phyloP scores from a whole-genome alignment of 2,329 filamentous ascomycete species.

The Verticillium albo-atrum region DNA sequence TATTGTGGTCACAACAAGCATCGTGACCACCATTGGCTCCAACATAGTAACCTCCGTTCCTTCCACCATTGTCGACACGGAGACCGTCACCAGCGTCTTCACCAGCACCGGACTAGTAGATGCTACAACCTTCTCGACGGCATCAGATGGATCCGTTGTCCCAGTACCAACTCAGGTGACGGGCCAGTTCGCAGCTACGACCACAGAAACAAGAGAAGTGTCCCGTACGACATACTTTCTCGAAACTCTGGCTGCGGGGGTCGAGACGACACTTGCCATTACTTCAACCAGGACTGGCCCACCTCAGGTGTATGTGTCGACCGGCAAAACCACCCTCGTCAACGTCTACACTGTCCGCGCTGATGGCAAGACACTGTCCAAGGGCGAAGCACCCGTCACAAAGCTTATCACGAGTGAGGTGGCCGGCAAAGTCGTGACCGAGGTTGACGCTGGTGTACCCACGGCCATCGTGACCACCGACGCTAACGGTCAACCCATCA shows the following conservation, averaged over 20 bases:
- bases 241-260: neutral
- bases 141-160: neutral
- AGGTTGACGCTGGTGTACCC: conserved; percentile 9
- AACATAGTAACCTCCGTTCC: neutral
- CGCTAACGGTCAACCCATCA: conserved; percentile 19
- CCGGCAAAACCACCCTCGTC: conserved; percentile 17
- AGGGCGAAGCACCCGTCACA: conserved; percentile 10
- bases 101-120: conserved; percentile 1
- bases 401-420: conserved; percentile 16
- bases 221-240: neutral
- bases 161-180: neutral
- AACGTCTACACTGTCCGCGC: conserved; percentile 10
- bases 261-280: neutral
- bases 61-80: neutral
- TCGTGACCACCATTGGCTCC: neutral
- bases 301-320: conserved; percentile 6
- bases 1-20: conserved; percentile 2
- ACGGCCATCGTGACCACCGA: conserved; percentile 18
- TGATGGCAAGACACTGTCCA: conserved; percentile 1
- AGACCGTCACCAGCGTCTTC: neutral
- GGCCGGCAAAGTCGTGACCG: conserved; percentile 12
- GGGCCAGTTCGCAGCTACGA: neutral
- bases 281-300: neutral
- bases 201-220: neutral
- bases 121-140: neutral